Evolutionary conservation across 306 rosid genomes (phyloP).

Genomic region (Coriaria nepalensis): DNA sequence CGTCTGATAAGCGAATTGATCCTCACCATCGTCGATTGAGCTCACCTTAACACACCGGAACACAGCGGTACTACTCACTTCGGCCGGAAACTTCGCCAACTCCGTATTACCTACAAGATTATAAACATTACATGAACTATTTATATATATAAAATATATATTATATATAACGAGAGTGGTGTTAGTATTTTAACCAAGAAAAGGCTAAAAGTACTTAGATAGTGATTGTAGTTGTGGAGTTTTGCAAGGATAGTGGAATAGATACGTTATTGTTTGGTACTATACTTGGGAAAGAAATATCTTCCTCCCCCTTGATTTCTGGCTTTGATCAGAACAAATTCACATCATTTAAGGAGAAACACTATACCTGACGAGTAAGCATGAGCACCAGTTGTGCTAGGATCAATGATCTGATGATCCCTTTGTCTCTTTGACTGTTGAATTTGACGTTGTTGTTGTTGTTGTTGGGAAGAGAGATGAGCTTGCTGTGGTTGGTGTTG

Average conservation of each 20-base stretch:
- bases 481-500: slow-evolving; percentile 19
- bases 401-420: slow-evolving; percentile 24
- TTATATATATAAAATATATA: too few relatives aligned
- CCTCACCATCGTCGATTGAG: slow-evolving; percentile 56
- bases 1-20: slow-evolving; percentile 78
- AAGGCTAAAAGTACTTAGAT: too few relatives aligned
- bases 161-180: too few relatives aligned
- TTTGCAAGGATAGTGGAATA: too few relatives aligned
- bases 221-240: too few relatives aligned
- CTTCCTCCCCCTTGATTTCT: too few relatives aligned
- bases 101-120: slow-evolving; percentile 9
- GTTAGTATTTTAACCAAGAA: too few relatives aligned
- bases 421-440: slow-evolving; percentile 28
- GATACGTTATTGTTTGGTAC: too few relatives aligned
- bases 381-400: too few relatives aligned
- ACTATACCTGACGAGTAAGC: slow-evolving; percentile 35
- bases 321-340: slow-evolving; percentile 12
- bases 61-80: slow-evolving; percentile 51
- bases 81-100: slow-evolving; percentile 52
- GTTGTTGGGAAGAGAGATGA: slow-evolving; percentile 10
- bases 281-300: too few relatives aligned
- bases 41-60: slow-evolving; percentile 75
- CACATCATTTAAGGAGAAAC: not conserved
- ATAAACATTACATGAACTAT: not conserved
- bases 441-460: slow-evolving; percentile 13